A percentile compares a stretch with the other conserved stretches of the same genome.
Conservation (phyloP, 257 asterid genomes). For the Scutellaria baicalensis region DNA sequence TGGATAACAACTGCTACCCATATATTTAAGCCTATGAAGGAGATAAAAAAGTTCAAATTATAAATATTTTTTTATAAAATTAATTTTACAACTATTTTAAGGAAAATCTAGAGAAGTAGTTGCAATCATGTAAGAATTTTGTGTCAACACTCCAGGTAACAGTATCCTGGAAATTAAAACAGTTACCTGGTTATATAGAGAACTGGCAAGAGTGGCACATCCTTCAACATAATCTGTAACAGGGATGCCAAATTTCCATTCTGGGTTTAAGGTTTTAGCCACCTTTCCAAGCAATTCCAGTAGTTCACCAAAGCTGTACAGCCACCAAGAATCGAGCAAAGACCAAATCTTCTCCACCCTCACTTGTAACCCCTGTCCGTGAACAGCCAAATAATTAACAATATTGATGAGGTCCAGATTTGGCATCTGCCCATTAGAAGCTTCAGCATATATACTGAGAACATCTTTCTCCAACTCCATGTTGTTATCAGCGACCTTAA, state of each 20-base stretch:
- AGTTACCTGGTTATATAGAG: conserved; percentile 79
- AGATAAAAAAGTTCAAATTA: not conserved
- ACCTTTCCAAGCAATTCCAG: conserved; percentile 53
- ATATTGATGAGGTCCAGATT: conserved; percentile 85
- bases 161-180: conserved; percentile 4
- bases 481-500: conserved; percentile 67
- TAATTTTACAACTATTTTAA: not conserved
- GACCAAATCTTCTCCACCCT: conserved; percentile 69
- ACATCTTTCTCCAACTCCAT: conserved; percentile 53
- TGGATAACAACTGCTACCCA: not conserved
- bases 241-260: conserved; percentile 75
- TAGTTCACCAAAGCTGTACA: conserved; percentile 52
- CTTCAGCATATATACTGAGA: conserved; percentile 85
- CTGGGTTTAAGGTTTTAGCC: conserved; percentile 66
- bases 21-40: not conserved
- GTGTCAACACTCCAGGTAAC: not conserved
- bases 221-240: conserved; percentile 82
- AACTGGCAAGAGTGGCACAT: conserved; percentile 82
- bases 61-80: not conserved
- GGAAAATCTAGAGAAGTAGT: not conserved
- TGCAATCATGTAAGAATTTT: not conserved
- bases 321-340: conserved; percentile 72
- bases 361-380: conserved; percentile 79
- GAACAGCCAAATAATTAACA: conserved; percentile 85
- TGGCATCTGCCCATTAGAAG: conserved; percentile 99